Base-by-base conservation (phyloP, 352 stramenopile species). In the Globisporangium splendens region DNA sequence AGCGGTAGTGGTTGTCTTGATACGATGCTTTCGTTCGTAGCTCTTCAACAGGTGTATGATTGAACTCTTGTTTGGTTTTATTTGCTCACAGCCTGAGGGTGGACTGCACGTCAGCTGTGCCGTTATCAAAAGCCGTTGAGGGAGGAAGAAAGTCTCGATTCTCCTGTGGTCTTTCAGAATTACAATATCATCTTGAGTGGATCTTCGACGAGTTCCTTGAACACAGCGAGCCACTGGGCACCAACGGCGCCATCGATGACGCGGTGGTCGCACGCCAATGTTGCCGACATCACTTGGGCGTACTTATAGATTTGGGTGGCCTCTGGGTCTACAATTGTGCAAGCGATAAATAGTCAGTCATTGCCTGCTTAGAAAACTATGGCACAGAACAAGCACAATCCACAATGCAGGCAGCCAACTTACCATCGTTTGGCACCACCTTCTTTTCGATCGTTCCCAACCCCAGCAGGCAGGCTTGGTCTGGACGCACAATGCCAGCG, bases 221-320 rank as follows among this genome's bases (percentile, higher is more conserved):
- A 98, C 39, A 91, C 86, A 56, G 83, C 86, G 47, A 99, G 73
- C 95, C 95, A 99, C 71, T 97, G 83, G 43, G 97, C 97, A 53
- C 96, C 96, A 18, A 98, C 95, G 35, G 96, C 96, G 62, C 96
- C 96, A 69, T 99, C 97, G 64, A 99, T 96, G 50, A 98, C 95
- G 63, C 96, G 90, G 77, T 99, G 96, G 81, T 99, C 96, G 80
- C 92, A 98, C 66, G 90, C 96, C 61, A 99, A 83, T 46, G 96
- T 99, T 48, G 93, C 95, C 46, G 90, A 98, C 77, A 98, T 87
- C 66, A 97, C 81, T 43, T 97, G 91, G 67, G 83, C 81, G 62
- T 89, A 93, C 77, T 90, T 90, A 73, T 93, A 93, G 68, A 93
- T 93, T 66, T 93, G 79, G 65, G 77, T 75, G 44, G 83, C 83